A percentile compares a stretch with the other conserved stretches of the same genome.
These are phyloP conservation scores for Leccinum truebloodii DNA, from an alignment of 768 basidiomycete species.

Conservation along the genomic window DNA sequence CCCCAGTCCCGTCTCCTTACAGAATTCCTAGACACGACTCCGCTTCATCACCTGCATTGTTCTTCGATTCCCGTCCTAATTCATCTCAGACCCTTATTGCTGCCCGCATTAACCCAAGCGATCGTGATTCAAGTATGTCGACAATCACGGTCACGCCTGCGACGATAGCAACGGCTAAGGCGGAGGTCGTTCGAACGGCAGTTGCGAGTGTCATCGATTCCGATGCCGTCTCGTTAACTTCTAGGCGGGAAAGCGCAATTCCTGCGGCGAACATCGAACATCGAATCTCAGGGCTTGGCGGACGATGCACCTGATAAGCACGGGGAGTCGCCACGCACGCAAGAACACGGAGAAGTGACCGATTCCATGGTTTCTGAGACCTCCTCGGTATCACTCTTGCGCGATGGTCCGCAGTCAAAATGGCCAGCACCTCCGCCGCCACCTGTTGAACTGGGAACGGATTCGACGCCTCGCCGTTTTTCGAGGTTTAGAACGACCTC, in stretches of 20 bases:
- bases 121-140: conserved; percentile 39
- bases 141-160: conserved; percentile 44
- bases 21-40: conserved; percentile 1
- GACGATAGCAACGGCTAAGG: conserved; percentile 47
- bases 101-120: conserved; percentile 14
- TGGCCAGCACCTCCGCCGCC: conserved; percentile 35
- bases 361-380: conserved; percentile 18
- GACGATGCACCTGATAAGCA: not conserved
- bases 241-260: conserved; percentile 15
- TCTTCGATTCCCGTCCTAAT: conserved; percentile 12
- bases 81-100: conserved; percentile 26
- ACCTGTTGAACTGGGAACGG: conserved; percentile 27
- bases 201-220: conserved; percentile 52
- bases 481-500: conserved; percentile 33
- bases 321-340: conserved; percentile 8
- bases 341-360: conserved; percentile 12
- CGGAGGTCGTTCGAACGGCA: conserved; percentile 49
- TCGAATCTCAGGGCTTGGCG: conserved; percentile 3
- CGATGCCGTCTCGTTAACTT: conserved; percentile 24
- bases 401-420: conserved; percentile 22
- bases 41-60: not conserved
- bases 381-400: conserved; percentile 21
- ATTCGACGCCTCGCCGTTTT: conserved; percentile 26
- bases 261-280: conserved; percentile 13
- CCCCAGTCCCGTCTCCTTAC: conserved; percentile 10